Evolutionary conservation across 331 rosid species (phyloP).

Genomic region (Pyrus hybrid): DNA sequence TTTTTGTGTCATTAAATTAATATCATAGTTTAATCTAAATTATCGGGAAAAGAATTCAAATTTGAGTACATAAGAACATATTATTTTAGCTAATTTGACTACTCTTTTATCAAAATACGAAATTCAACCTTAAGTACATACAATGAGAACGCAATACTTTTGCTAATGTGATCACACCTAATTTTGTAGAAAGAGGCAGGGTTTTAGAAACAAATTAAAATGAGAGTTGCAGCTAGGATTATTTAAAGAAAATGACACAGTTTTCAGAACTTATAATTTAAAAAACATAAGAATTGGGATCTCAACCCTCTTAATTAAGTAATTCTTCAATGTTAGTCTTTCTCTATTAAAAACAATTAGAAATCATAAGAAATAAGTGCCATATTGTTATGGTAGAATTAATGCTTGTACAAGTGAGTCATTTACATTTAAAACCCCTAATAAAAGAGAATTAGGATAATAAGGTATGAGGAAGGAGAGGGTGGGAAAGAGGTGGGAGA

Average conservation of each 20-base stretch:
- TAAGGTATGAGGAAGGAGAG: not conserved
- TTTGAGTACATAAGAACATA: too few relatives aligned
- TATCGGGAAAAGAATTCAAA: too few relatives aligned
- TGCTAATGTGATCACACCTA: too few relatives aligned
- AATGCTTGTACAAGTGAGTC: not conserved
- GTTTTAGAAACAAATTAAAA: too few relatives aligned
- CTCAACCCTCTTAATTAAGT: not conserved
- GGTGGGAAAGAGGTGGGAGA: constrained; percentile 9
- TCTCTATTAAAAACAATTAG: not conserved
- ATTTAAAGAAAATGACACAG: not conserved
- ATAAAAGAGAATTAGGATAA: not conserved
- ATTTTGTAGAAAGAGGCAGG: too few relatives aligned
- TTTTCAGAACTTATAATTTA: not conserved
- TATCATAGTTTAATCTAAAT: too few relatives aligned
- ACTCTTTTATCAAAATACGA: too few relatives aligned
- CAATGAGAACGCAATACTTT: too few relatives aligned
- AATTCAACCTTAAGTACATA: too few relatives aligned
- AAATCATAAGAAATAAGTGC: not conserved
- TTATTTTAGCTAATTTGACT: too few relatives aligned
- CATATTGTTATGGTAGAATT: not conserved
- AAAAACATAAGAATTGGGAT: not conserved
- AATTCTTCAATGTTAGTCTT: not conserved
- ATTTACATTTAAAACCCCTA: not conserved
- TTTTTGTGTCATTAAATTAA: too few relatives aligned
- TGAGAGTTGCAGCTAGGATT: not conserved